phyloP scores from a whole-genome alignment of 805 yeast species.

The Candida oleophila region DNA sequence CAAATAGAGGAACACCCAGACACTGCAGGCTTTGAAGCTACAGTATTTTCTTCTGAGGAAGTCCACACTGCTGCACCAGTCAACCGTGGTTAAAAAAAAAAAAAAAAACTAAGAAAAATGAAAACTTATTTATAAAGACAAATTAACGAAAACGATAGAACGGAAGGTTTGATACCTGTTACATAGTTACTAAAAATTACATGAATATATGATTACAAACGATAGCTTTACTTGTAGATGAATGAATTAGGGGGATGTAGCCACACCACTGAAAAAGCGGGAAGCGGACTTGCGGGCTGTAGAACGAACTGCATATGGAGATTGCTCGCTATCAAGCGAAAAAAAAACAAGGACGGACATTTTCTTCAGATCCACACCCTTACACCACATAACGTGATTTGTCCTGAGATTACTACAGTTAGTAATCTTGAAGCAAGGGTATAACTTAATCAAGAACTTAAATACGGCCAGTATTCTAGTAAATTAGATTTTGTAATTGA shows the following conservation, averaged over 20 bases:
- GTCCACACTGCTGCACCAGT: conserved; percentile 45
- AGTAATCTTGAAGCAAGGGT: too few species aligned
- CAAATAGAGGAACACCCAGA: conserved; percentile 12
- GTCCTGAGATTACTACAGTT: too few species aligned
- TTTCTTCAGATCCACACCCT: too few species aligned
- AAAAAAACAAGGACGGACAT: too few species aligned
- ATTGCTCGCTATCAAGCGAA: too few species aligned
- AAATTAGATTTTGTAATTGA: not conserved
- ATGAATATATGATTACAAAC: conserved; percentile 1
- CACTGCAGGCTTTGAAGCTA: conserved; percentile 35
- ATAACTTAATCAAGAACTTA: too few species aligned
- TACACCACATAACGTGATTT: too few species aligned
- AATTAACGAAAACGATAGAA: not conserved
- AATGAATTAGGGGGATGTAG: not conserved
- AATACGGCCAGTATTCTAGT: too few species aligned
- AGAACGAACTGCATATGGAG: too few species aligned
- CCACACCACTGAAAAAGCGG: too few species aligned
- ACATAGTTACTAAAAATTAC: not conserved
- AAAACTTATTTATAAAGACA: not conserved
- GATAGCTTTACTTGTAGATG: not conserved
- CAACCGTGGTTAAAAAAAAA: conserved; percentile 18
- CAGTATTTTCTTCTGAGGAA: conserved; percentile 40
- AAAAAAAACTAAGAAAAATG: not conserved
- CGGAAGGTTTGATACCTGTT: not conserved
- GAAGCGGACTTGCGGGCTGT: too few species aligned